A percentile compares a stretch with the other conserved stretches of the same genome.
Evolutionary conservation across 108 stramenopile genomes (phyloP).

Genomic region (Cyclotella atomus): DNA sequence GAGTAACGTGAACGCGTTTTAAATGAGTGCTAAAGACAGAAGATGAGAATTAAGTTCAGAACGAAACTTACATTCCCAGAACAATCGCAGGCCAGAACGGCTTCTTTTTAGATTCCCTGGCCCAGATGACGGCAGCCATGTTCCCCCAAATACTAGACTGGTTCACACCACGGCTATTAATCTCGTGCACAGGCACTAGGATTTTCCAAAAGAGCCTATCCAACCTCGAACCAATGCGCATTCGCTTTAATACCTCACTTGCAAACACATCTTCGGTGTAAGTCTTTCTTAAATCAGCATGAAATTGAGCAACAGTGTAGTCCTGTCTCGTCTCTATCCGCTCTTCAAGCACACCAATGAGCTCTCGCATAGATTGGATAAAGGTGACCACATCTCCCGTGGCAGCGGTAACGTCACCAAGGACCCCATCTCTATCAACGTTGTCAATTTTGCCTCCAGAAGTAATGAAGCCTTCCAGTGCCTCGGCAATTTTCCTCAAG

Average conservation of each 20-base stretch:
- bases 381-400: slow-evolving; percentile 40
- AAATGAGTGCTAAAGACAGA: neutral
- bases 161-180: slow-evolving; percentile 79
- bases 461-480: slow-evolving; percentile 59
- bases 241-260: slow-evolving; percentile 55
- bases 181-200: slow-evolving; percentile 77
- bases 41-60: no score
- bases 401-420: slow-evolving; percentile 55
- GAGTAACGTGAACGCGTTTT: neutral
- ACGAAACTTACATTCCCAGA: slow-evolving; percentile 70
- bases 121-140: slow-evolving; percentile 91
- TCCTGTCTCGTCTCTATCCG: slow-evolving; percentile 47
- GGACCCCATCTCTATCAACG: slow-evolving; percentile 65
- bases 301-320: slow-evolving; percentile 71
- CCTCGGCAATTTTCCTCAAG: slow-evolving; percentile 46
- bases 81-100: slow-evolving; percentile 92
- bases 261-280: slow-evolving; percentile 77
- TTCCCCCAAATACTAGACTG: slow-evolving; percentile 91
- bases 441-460: slow-evolving; percentile 73
- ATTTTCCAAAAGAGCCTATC: slow-evolving; percentile 80
- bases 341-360: slow-evolving; percentile 26
- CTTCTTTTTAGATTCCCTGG: slow-evolving; percentile 86
- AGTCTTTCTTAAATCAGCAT: slow-evolving; percentile 64
- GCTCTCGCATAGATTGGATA: slow-evolving; percentile 28
- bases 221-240: slow-evolving; percentile 62